phyloP scores from a whole-genome alignment of 75 land plant genomes.

The Adiantum capillusveneris region DNA sequence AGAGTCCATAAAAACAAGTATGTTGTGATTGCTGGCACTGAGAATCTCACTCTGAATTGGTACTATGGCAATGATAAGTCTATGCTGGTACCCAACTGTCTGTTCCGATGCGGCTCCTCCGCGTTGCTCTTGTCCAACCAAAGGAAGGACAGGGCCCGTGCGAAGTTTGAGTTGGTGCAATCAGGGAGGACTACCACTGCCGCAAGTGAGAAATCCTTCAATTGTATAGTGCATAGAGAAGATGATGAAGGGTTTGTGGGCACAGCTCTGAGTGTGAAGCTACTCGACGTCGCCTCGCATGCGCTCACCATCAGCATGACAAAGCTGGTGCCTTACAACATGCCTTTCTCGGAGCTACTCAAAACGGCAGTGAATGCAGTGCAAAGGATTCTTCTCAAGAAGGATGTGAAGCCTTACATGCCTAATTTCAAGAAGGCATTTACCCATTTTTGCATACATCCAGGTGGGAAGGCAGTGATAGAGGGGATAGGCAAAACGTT shows the following conservation, averaged over 20 bases:
- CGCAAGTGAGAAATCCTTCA: slow-evolving; percentile 38
- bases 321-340: slow-evolving; percentile 28
- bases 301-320: slow-evolving; percentile 41
- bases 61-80: slow-evolving; percentile 41
- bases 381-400: background rate
- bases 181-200: slow-evolving; percentile 45
- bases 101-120: slow-evolving; percentile 49
- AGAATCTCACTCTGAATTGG: slow-evolving; percentile 40
- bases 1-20: slow-evolving; percentile 9
- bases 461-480: slow-evolving; percentile 47
- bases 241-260: slow-evolving; percentile 42
- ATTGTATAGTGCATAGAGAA: slow-evolving; percentile 28
- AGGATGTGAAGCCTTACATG: slow-evolving; percentile 8
- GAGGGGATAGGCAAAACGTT: slow-evolving; percentile 35
- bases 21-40: slow-evolving; percentile 42
- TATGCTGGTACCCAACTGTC: slow-evolving; percentile 59
- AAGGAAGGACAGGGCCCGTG: slow-evolving; percentile 1
- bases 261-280: slow-evolving; percentile 33
- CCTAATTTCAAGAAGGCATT: slow-evolving; percentile 48
- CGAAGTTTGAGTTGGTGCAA: slow-evolving; percentile 37
- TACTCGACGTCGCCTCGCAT: slow-evolving; percentile 32
- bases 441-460: slow-evolving; percentile 51
- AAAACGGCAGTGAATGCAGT: slow-evolving; percentile 11
- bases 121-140: slow-evolving; percentile 47
- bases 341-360: slow-evolving; percentile 38